A percentile compares a stretch with the other conserved stretches of the same genome.
These are phyloP conservation scores for Magnusiomyces clavatus DNA, from an alignment of 1,139 yeast species.

Conservation along the genomic window DNA sequence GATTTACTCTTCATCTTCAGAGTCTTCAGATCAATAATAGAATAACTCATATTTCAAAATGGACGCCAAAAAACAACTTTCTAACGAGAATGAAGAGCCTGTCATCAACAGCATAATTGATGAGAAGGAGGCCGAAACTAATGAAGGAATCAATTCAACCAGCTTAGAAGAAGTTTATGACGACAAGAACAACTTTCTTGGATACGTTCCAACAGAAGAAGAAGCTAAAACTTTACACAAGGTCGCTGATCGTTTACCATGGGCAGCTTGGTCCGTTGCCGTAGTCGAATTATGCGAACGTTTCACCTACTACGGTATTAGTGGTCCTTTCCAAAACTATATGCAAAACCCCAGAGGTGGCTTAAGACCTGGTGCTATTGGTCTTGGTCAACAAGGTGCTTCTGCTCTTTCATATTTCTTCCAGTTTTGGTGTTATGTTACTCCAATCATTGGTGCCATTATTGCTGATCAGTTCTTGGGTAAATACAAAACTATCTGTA, in stretches of 20 bases:
- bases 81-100: no score
- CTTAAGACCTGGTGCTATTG: conserved; percentile 51
- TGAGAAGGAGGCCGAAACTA: no score
- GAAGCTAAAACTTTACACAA: conserved; percentile 42
- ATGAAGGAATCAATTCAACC: no score
- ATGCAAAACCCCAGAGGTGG: conserved; percentile 43
- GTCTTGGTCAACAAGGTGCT: conserved; percentile 56
- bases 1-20: no score
- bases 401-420: conserved; percentile 49
- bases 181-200: conserved; percentile 15
- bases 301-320: conserved; percentile 74
- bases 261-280: conserved; percentile 63
- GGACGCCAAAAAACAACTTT: no score
- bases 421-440: conserved; percentile 77
- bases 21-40: no score
- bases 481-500: conserved; percentile 59
- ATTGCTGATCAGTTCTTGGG: conserved; percentile 71
- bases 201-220: conserved; percentile 35
- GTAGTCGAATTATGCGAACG: conserved; percentile 76
- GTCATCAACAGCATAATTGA: no score
- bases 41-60: no score
- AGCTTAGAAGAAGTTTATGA: conserved; percentile 7
- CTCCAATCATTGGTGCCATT: conserved; percentile 74
- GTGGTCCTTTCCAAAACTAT: conserved; percentile 71
- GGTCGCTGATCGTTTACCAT: conserved; percentile 38